phyloP scores from a whole-genome alignment of 2,329 filamentous ascomycete genomes.

The Onygena corvina region DNA sequence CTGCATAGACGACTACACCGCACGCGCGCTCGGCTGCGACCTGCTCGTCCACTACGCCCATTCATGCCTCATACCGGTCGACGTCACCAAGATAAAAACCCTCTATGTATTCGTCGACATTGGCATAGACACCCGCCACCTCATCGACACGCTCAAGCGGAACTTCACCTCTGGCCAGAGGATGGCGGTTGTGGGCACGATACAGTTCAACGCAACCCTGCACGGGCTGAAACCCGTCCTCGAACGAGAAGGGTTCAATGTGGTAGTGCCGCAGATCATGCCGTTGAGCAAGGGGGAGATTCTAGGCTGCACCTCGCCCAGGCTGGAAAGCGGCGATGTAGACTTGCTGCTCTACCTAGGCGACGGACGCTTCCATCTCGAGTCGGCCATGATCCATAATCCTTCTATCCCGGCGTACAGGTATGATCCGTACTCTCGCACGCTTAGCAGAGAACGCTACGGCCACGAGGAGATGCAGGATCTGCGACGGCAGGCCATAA shows the following conservation, averaged over 20 bases:
- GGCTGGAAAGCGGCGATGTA: constrained; percentile 48
- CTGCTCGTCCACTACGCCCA: constrained; percentile 94
- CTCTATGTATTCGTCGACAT: constrained; percentile 98
- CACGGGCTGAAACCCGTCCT: constrained; percentile 70
- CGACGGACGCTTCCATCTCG: constrained; percentile 88
- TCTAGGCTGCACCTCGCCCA: constrained; percentile 87
- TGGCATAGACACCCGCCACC: constrained; percentile 79
- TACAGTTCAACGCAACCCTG: constrained; percentile 96
- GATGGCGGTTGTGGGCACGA: constrained; percentile 87
- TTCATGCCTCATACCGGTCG: constrained; percentile 89
- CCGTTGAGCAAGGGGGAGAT: constrained; percentile 93
- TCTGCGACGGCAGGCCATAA: constrained; percentile 65
- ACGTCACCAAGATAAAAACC: constrained; percentile 92
- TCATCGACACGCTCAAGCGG: constrained; percentile 72
- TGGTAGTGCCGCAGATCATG: constrained; percentile 82
- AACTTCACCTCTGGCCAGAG: constrained; percentile 80
- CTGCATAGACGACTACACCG: constrained; percentile 97
- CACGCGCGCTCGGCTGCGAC: constrained; percentile 84
- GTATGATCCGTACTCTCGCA: constrained; percentile 91
- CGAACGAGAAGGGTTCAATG: constrained; percentile 69
- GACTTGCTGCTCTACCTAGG: constrained; percentile 81
- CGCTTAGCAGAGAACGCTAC: constrained; percentile 82
- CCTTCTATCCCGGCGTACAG: constrained; percentile 80
- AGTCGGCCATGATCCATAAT: constrained; percentile 99
- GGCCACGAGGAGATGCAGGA: constrained; percentile 82